Evolutionary conservation across 495 filamentous ascomycete species (phyloP), one percentile per base, ranked within the genome.

Genomic region (Neurospora sp.): DNA sequence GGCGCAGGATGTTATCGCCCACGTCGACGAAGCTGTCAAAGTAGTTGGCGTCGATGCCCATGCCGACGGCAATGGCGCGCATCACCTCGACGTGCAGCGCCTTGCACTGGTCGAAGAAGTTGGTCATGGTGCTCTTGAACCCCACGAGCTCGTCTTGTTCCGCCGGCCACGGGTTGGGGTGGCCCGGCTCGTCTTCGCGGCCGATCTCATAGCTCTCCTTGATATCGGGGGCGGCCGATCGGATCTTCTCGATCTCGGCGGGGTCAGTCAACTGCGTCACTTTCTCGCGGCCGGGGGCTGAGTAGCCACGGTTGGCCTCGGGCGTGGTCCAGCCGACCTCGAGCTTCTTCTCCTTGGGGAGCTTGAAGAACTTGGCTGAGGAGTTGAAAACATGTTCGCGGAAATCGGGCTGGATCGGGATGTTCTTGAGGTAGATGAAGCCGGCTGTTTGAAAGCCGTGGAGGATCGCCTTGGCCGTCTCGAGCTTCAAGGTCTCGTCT

Each of bases 201-300:
- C 93, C 94, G 76, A 96, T 94, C 78, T 97, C 94, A 74, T 94
- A 86, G 39, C 86, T 90, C 78, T 97, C 94, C 80, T 97, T 97
- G 68, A 94, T 82, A 79, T 97, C 94, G 0, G 92, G 91, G 1
- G 83, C 87, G 10, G 85, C 82, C 18, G 84, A 83, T 16, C 91
- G 86, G 42, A 91, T 77, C 61, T 82, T 84, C 39, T 88, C 86
- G 20, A 95, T 86, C 14, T 89, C 90, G 12, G 81, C 82, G 38
- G 80, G 80, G 69, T 91, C 85, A 14, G 83, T 86, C 12, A 91
- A 80, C 31, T 83, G 83, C 41, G 88, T 89, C 4, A 91, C 89
- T 80, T 96, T 97, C 79, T 97, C 94, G 42, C 91, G 86, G 2
- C 94, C 93, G 4, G 87, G 88, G 2, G 88, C 85, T 6, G 89